Conservation (phyloP, 768 basidiomycete genomes). For the Lactarius pseudohatsudake region DNA sequence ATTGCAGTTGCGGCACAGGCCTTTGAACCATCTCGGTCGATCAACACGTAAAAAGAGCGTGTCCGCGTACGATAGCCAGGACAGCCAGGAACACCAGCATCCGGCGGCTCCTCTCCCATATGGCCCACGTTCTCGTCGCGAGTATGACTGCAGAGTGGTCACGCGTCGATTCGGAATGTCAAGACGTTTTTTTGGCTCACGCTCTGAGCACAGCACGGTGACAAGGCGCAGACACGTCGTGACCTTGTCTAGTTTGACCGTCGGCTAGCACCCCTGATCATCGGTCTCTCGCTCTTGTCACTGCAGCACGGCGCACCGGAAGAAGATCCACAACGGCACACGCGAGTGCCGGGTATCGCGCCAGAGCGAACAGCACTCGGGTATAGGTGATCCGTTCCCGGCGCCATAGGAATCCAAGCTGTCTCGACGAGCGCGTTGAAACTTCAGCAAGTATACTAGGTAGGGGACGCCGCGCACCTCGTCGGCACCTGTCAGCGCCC, state of each 20-base stretch:
- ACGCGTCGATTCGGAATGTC: too few species aligned
- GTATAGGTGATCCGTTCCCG: not conserved
- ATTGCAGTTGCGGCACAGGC: slow-evolving; percentile 5
- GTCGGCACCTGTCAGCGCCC: slow-evolving; percentile 10
- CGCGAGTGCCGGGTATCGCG: slow-evolving; percentile 22
- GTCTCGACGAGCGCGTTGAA: not conserved
- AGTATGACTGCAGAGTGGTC: slow-evolving; percentile 30
- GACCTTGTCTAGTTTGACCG: not conserved
- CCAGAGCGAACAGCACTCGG: slow-evolving; percentile 12
- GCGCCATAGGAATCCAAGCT: slow-evolving; percentile 21
- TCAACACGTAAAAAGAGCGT: not conserved
- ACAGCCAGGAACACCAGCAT: slow-evolving; percentile 16
- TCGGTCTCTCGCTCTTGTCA: not conserved
- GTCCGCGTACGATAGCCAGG: slow-evolving; percentile 1
- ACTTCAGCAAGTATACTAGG: too few species aligned
- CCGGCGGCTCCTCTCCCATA: slow-evolving; percentile 31
- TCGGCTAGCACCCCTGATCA: not conserved
- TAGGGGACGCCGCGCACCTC: slow-evolving; percentile 4
- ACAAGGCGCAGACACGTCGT: slow-evolving; percentile 8
- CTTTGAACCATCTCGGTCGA: not conserved
- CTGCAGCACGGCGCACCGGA: slow-evolving; percentile 2
- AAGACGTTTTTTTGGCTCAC: not conserved
- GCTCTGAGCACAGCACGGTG: slow-evolving; percentile 11
- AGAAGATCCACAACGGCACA: slow-evolving; percentile 7
- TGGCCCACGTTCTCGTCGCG: slow-evolving; percentile 34